Conservation (phyloP, 2,329 filamentous ascomycete genomes). For the Trichoderma gracile region DNA sequence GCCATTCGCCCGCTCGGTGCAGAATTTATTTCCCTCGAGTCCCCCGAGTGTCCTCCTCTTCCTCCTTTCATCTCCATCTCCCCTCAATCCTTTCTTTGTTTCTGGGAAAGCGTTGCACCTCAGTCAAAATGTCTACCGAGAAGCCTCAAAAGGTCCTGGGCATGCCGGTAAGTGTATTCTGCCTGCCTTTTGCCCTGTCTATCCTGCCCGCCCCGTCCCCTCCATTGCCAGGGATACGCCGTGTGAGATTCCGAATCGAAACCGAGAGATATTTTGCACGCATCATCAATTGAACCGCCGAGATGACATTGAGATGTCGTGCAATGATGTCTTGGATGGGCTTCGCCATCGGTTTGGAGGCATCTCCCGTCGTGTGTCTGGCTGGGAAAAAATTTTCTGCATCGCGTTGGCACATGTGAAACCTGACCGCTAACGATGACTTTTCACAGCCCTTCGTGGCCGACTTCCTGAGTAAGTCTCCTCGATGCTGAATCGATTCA, state of each 20-base stretch:
- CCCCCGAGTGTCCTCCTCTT: slow-evolving; percentile 46
- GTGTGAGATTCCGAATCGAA: slow-evolving; percentile 12
- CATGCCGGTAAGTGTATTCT: slow-evolving; percentile 61
- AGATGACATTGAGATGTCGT: slow-evolving; percentile 5
- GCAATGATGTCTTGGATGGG: not conserved
- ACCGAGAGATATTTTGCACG: slow-evolving; percentile 15
- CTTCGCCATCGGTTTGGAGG: not conserved
- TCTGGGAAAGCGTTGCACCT: slow-evolving; percentile 44
- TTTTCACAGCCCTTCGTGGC: slow-evolving; percentile 79
- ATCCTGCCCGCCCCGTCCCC: slow-evolving; percentile 29
- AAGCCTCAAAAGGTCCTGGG: slow-evolving; percentile 62
- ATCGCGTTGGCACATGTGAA: slow-evolving; percentile 13
- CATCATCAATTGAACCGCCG: slow-evolving; percentile 30
- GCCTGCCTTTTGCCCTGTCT: slow-evolving; percentile 30
- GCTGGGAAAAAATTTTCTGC: slow-evolving; percentile 24
- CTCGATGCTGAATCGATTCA: slow-evolving; percentile 25
- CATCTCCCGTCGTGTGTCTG: not conserved
- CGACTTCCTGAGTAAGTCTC: slow-evolving; percentile 95
- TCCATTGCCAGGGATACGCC: slow-evolving; percentile 27
- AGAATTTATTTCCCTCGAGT: slow-evolving; percentile 48
- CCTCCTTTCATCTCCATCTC: slow-evolving; percentile 55
- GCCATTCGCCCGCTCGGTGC: slow-evolving; percentile 47
- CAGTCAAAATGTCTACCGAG: slow-evolving; percentile 54
- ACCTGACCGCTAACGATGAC: slow-evolving; percentile 28
- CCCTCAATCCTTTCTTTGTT: slow-evolving; percentile 60